Evolutionary conservation across 2,329 filamentous ascomycete species (phyloP).

Genomic region (Podosphaera xanthii): DNA sequence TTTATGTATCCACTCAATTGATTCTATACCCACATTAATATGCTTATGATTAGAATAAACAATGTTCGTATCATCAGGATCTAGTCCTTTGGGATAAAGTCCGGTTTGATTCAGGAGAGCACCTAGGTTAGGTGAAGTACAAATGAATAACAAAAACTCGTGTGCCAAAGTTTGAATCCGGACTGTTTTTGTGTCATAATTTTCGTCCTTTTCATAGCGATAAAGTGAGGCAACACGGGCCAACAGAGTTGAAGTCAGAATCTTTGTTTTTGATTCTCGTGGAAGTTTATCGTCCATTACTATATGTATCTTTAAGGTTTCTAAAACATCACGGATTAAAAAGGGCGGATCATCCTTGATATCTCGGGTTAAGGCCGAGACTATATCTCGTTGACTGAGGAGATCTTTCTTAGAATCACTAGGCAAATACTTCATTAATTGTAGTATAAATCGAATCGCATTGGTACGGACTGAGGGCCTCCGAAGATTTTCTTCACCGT

Average conservation of each 20-base stretch:
- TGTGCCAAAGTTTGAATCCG: slow-evolving; percentile 48
- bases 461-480: slow-evolving; percentile 66
- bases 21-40: slow-evolving; percentile 44
- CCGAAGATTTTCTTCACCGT: slow-evolving; percentile 37
- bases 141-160: slow-evolving; percentile 50
- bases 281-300: slow-evolving; percentile 53
- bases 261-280: slow-evolving; percentile 48
- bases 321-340: slow-evolving; percentile 52
- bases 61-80: slow-evolving; percentile 28
- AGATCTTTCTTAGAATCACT: slow-evolving; percentile 61
- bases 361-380: slow-evolving; percentile 49
- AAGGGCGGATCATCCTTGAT: slow-evolving; percentile 57
- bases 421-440: slow-evolving; percentile 57
- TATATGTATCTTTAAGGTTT: slow-evolving; percentile 44
- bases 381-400: slow-evolving; percentile 47
- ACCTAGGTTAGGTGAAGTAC: slow-evolving; percentile 50
- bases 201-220: slow-evolving; percentile 28
- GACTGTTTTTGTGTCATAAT: slow-evolving; percentile 21
- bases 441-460: slow-evolving; percentile 59
- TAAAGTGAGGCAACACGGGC: slow-evolving; percentile 52
- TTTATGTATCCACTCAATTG: slow-evolving; percentile 44
- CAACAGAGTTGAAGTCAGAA: slow-evolving; percentile 54
- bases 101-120: slow-evolving; percentile 55
- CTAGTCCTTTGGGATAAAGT: slow-evolving; percentile 56
- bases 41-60: slow-evolving; percentile 17